A percentile compares a stretch with the other conserved stretches of the same genome.
Conservation (phyloP, 495 filamentous ascomycete genomes). For the Penicillium psychrofluorescens region DNA sequence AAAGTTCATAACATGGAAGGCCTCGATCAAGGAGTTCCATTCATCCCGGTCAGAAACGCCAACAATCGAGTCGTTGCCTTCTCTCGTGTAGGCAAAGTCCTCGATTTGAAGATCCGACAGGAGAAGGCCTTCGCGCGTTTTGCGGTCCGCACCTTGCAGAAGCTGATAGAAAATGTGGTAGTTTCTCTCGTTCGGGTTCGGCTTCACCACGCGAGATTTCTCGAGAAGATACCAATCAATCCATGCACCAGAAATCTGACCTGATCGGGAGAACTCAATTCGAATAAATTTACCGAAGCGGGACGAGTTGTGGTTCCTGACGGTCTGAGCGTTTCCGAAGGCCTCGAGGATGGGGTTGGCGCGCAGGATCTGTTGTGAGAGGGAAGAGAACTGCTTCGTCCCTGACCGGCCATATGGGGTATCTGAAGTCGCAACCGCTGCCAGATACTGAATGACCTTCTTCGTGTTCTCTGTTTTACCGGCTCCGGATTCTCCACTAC, state of each 20-base stretch:
- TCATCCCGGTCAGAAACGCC: slow-evolving; percentile 90
- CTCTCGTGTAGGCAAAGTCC: slow-evolving; percentile 84
- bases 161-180: slow-evolving; percentile 99
- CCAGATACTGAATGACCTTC: slow-evolving; percentile 98
- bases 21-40: slow-evolving; percentile 84
- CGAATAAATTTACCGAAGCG: slow-evolving; percentile 99
- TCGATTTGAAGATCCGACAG: slow-evolving; percentile 65
- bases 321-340: slow-evolving; percentile 97
- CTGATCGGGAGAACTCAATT: slow-evolving; percentile 86
- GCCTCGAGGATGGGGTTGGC: slow-evolving; percentile 98
- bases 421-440: slow-evolving; percentile 83
- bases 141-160: slow-evolving; percentile 68
- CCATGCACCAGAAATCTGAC: slow-evolving; percentile 90
- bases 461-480: slow-evolving; percentile 99
- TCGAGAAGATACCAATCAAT: slow-evolving; percentile 99
- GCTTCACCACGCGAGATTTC: slow-evolving; percentile 88
- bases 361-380: slow-evolving; percentile 94
- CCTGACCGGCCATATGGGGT: slow-evolving; percentile 57
- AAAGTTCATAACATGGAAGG: slow-evolving; percentile 93
- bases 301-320: slow-evolving; percentile 97
- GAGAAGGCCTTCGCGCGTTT: slow-evolving; percentile 67
- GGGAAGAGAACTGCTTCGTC: slow-evolving; percentile 64
- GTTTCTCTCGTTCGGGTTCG: slow-evolving; percentile 81
- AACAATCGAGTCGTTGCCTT: slow-evolving; percentile 82
- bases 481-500: slow-evolving; percentile 86